Evolutionary conservation across 2,329 filamentous ascomycete genomes (phyloP).

Genomic region (Penicillium sp.): DNA sequence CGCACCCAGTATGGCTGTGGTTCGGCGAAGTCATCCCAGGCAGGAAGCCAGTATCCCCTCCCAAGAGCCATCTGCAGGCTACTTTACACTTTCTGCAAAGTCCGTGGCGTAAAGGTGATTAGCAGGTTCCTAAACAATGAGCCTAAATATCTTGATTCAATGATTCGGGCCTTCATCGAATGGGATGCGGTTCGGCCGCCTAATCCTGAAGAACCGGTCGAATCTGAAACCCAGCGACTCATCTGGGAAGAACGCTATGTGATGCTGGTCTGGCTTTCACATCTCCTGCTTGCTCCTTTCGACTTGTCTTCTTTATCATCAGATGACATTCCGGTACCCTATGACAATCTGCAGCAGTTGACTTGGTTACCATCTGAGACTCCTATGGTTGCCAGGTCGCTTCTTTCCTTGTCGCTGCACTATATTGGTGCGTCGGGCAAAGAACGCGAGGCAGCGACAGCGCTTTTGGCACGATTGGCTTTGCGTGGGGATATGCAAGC

Average conservation of each 20-base stretch:
- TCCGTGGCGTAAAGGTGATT: conserved; percentile 86
- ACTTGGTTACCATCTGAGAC: conserved; percentile 48
- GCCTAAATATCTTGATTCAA: conserved; percentile 69
- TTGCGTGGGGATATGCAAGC: conserved; percentile 81
- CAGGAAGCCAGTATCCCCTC: conserved; percentile 42
- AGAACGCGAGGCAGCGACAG: conserved; percentile 78
- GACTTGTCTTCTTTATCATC: conserved; percentile 76
- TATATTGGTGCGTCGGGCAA: conserved; percentile 71
- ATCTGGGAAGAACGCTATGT: conserved; percentile 85
- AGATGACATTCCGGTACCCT: conserved; percentile 30
- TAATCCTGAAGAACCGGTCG: conserved; percentile 11
- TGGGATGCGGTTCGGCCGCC: conserved; percentile 30
- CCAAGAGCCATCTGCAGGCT: conserved; percentile 66
- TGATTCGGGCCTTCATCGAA: conserved; percentile 66
- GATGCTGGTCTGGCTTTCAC: conserved; percentile 76
- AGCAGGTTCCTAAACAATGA: conserved; percentile 86
- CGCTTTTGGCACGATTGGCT: conserved; percentile 69
- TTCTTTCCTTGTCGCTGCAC: conserved; percentile 61
- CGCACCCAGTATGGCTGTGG: conserved; percentile 34
- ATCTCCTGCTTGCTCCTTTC: conserved; percentile 77
- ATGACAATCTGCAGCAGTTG: conserved; percentile 25
- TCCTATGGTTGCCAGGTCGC: conserved; percentile 60
- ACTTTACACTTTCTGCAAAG: conserved; percentile 86
- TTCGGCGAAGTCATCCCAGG: conserved; percentile 27
- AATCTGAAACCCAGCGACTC: conserved; percentile 37